Conservation (phyloP, 805 yeast species). For the Danielozyma ontarioensis region DNA sequence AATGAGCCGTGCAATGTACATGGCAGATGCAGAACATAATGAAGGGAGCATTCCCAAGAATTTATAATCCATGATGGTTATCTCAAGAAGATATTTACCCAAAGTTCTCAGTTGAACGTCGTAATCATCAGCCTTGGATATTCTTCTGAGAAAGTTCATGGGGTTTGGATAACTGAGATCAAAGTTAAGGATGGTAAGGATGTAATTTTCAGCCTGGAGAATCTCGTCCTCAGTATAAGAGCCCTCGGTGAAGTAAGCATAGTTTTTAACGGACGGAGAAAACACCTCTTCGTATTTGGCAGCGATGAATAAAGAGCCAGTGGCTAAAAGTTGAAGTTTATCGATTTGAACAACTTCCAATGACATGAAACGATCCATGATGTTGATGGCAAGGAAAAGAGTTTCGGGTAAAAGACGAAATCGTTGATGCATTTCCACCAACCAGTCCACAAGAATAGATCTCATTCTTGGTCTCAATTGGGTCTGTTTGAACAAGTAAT, state of each 20-base stretch:
- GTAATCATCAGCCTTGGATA: slow-evolving; percentile 87
- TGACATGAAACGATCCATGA: slow-evolving; percentile 84
- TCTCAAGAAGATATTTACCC: slow-evolving; percentile 80
- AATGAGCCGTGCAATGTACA: slow-evolving; percentile 75
- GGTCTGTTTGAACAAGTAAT: slow-evolving; percentile 59
- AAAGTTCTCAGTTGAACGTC: slow-evolving; percentile 78
- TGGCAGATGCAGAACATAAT: slow-evolving; percentile 78
- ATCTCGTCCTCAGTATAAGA: slow-evolving; percentile 78
- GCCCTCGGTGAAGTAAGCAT: slow-evolving; percentile 84
- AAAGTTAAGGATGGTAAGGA: slow-evolving; percentile 66
- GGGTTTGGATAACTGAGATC: slow-evolving; percentile 84
- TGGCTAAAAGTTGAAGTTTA: slow-evolving; percentile 78
- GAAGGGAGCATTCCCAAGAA: slow-evolving; percentile 75
- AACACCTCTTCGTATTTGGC: slow-evolving; percentile 92
- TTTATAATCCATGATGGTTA: slow-evolving; percentile 67
- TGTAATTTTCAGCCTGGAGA: slow-evolving; percentile 74
- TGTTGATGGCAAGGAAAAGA: slow-evolving; percentile 71
- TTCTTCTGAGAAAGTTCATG: slow-evolving; percentile 81
- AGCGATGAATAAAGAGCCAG: slow-evolving; percentile 81
- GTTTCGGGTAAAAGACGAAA: slow-evolving; percentile 85
- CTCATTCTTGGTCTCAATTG: slow-evolving; percentile 78
- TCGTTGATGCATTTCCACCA: slow-evolving; percentile 80
- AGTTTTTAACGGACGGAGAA: slow-evolving; percentile 78
- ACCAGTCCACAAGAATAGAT: slow-evolving; percentile 88
- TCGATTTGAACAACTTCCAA: slow-evolving; percentile 69